These are phyloP conservation scores for Vitellaria paradoxa DNA, from an alignment of 179 eudicot genomes.

Conservation along the genomic window DNA sequence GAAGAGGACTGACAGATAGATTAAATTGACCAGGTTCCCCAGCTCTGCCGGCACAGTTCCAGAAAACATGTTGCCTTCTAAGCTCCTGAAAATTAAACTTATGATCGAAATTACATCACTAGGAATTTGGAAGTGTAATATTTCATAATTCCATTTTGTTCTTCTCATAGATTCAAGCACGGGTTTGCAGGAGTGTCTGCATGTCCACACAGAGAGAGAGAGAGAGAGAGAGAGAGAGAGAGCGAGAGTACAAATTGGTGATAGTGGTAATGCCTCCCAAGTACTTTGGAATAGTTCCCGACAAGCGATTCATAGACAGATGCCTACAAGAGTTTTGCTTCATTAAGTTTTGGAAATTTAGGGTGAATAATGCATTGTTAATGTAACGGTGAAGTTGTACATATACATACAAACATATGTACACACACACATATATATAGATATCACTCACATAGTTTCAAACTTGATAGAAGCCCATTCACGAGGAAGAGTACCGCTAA, in stretches of 20 bases:
- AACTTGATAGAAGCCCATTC: conserved; percentile 50
- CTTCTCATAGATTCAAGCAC: background rate
- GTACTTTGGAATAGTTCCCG: conserved; percentile 49
- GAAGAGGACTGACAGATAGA: conserved; percentile 29
- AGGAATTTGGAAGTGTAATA: background rate
- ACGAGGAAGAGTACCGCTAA: conserved; percentile 25
- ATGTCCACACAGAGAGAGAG: background rate
- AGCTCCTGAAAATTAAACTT: conserved; percentile 34
- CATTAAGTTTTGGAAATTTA: conserved; percentile 1
- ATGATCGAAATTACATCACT: background rate
- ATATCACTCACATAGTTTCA: conserved; percentile 40
- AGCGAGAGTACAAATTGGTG: conserved; percentile 32
- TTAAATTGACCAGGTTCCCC: conserved; percentile 42
- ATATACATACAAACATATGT: background rate
- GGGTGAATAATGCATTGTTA: background rate
- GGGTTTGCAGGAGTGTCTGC: background rate
- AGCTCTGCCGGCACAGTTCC: conserved; percentile 63
- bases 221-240: conserved; percentile 4
- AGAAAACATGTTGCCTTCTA: conserved; percentile 54
- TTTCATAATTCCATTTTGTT: background rate
- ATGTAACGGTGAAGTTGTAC: conserved; percentile 7
- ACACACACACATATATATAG: too few species aligned
- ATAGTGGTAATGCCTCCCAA: conserved; percentile 50
- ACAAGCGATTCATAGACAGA: conserved; percentile 40
- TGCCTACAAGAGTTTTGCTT: conserved; percentile 30